phyloP scores from a whole-genome alignment of 129 eudicot species.

The Flaveria bidentis region DNA sequence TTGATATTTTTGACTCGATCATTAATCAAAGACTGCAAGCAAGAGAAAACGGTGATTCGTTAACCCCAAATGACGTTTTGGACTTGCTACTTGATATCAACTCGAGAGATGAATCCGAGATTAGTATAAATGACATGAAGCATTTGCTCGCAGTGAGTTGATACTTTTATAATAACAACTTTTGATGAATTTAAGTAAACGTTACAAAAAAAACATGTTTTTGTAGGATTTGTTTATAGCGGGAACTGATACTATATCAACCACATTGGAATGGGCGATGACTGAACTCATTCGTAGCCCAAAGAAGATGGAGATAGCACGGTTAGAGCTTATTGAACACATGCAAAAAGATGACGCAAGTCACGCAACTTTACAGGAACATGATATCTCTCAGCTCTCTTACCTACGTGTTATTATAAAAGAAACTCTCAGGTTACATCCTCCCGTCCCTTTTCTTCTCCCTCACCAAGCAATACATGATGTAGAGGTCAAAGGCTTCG shows the following conservation, averaged over 20 bases:
- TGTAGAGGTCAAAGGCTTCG: neutral
- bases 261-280: constrained; percentile 16
- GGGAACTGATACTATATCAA: constrained; percentile 4
- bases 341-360: neutral
- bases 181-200: too few relatives aligned
- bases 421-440: neutral
- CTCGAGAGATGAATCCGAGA: constrained; percentile 1
- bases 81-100: neutral
- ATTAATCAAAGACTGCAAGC: neutral
- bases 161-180: neutral
- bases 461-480: constrained; percentile 8
- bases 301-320: neutral
- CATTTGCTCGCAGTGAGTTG: neutral
- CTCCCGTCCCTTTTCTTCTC: constrained; percentile 8
- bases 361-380: neutral
- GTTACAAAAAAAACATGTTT: too few relatives aligned
- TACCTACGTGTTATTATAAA: neutral
- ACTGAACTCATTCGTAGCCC: constrained; percentile 6
- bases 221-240: constrained; percentile 1
- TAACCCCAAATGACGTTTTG: neutral
- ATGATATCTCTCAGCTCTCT: neutral
- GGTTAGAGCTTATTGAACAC: neutral
- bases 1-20: neutral
- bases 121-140: neutral
- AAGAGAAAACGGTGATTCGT: neutral